phyloP scores from a whole-genome alignment of 768 basidiomycete genomes.

The Trametes villosa region DNA sequence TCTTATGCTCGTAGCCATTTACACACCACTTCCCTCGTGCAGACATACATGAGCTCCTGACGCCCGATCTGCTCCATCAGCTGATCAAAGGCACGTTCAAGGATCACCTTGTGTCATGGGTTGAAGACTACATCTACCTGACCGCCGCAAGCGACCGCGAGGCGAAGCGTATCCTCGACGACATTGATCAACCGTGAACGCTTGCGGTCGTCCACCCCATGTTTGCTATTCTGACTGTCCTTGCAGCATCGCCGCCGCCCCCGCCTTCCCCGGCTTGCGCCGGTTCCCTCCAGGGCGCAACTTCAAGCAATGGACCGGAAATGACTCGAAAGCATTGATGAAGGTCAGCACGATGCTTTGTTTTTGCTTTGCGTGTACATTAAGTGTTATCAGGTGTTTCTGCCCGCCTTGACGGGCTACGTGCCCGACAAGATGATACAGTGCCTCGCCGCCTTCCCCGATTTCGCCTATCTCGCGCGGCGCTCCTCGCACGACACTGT shows the following conservation, averaged over 20 bases:
- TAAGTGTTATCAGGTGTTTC: conserved; percentile 16
- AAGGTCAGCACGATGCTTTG: conserved; percentile 17
- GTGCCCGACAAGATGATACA: conserved; percentile 17
- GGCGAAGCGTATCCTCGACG: conserved; percentile 34
- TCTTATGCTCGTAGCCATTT: no score
- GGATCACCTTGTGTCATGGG: conserved; percentile 46
- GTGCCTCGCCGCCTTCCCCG: conserved; percentile 18
- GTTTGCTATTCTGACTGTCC: background rate
- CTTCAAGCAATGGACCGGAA: conserved; percentile 33
- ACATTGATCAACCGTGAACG: conserved; percentile 43
- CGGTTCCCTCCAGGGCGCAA: conserved; percentile 26
- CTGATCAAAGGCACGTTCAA: no score
- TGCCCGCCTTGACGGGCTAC: conserved; percentile 13
- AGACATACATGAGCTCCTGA: conserved; percentile 40
- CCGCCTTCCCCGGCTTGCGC: conserved; percentile 22
- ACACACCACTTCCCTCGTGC: conserved; percentile 40
- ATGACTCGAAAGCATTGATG: conserved; percentile 33
- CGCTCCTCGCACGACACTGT: conserved; percentile 1
- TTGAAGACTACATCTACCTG: conserved; percentile 34
- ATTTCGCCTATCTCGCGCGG: conserved; percentile 28
- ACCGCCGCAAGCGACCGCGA: conserved; percentile 14
- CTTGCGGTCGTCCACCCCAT: conserved; percentile 3
- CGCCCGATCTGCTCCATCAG: conserved; percentile 45
- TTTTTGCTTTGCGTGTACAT: background rate
- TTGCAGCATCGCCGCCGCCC: conserved; percentile 21